Evolutionary conservation across 768 basidiomycete genomes (phyloP), one percentile per base, ranked within the genome.

Genomic region (Cantharellus anzutake): DNA sequence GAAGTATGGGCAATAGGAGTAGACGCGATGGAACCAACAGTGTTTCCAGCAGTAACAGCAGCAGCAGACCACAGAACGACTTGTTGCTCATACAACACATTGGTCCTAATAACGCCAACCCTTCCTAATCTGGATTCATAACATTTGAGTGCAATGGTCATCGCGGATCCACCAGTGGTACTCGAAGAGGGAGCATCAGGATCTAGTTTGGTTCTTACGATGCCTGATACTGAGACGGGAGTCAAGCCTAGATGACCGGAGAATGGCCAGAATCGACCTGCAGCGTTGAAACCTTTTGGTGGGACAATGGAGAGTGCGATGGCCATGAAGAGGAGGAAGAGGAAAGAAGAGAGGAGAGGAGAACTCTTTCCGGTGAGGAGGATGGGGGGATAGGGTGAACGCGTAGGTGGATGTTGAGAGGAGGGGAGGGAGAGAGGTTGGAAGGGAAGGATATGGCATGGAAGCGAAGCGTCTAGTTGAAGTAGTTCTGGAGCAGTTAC

Each of bases 171-270:
- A 5, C 73, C 78, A 59, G 92, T 74, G 7, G 38, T 11, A 37
- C 52, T 55, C 35, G 11, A 37, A 7, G 14, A 37, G 11, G 7
- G 35, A 37, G 11, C 35, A 71, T 89, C 87, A 20, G 77, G 76
- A 64, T 88, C 86, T 58, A 83, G 71, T 62, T 74, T 77, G 50
- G 84, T 86, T 63, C 80, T 75, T 41, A 90, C 83, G 67, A 83
- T 80, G 70, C 88, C 88, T 72, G 87, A 83, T 66, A 87, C 78
- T 66, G 77, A 79, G 71, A 90, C 73, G 60, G 83, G 80, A 51
- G 85, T 88, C 67, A 91, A 76, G 64, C 85, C 88, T 64, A 90
- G 81, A 71, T 80, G 83, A 67, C 88, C 88, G 59, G 73, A 71
- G 74, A 80, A 73, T 56, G 88, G 87, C 70, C 86, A 90, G 71